phyloP scores from a whole-genome alignment of 2,329 filamentous ascomycete genomes.

The Coniella vitis region DNA sequence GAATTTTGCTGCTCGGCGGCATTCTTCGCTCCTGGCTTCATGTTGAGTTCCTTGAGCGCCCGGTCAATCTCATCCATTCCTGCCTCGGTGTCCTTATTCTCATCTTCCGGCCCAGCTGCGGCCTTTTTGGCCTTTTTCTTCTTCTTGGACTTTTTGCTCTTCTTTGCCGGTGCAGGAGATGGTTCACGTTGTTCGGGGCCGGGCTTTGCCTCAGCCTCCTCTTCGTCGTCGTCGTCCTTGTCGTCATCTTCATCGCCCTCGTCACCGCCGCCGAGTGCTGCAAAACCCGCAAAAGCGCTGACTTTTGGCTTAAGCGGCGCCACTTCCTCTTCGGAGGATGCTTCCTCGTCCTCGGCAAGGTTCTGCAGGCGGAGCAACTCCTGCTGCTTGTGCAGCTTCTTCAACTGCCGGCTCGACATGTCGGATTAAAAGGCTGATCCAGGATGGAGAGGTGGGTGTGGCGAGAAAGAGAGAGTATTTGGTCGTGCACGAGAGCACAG shows the following conservation, averaged over 20 bases:
- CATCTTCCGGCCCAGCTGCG: conserved; percentile 24
- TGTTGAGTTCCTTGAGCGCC: conserved; percentile 43
- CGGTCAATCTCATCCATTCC: conserved; percentile 49
- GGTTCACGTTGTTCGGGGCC: conserved; percentile 10
- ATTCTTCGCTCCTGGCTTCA: conserved; percentile 21
- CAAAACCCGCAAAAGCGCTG: conserved; percentile 43
- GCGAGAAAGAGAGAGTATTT: no score
- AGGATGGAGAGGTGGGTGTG: no score
- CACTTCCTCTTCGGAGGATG: conserved; percentile 25
- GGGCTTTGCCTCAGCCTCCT: conserved; percentile 18
- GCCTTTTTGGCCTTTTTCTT: conserved; percentile 31
- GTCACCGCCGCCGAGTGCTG: conserved; percentile 41
- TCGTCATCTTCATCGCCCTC: conserved; percentile 27
- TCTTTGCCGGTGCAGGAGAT: conserved; percentile 26
- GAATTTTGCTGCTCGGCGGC: conserved; percentile 9
- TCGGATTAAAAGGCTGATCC: no score
- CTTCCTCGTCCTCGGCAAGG: conserved; percentile 10
- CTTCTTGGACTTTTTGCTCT: conserved; percentile 31
- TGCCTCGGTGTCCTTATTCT: conserved; percentile 7
- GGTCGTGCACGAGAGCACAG: no score
- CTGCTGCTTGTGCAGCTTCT: conserved; percentile 44
- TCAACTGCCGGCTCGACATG: conserved; percentile 47
- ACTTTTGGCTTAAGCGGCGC: conserved; percentile 31
- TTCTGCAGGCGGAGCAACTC: conserved; percentile 31
- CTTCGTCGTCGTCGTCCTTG: conserved; percentile 14